Conservation (phyloP, 192 early-diverging fungal genomes). For the Coemansia sp. region DNA sequence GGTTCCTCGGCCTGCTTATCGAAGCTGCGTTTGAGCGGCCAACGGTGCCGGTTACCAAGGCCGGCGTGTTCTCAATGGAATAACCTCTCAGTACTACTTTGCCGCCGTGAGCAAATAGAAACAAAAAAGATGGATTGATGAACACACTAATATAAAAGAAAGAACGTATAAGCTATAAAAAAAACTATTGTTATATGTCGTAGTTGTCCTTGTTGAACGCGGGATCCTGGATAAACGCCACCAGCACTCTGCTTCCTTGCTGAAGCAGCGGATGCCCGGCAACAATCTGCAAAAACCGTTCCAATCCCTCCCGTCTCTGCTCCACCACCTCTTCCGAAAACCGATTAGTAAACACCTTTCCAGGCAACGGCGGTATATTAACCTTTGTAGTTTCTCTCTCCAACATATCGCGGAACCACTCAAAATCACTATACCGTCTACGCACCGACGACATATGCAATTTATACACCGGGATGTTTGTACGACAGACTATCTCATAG, state of each 20-base stretch:
- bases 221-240: slow-evolving; percentile 93
- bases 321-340: slow-evolving; percentile 98
- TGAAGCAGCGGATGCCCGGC: slow-evolving; percentile 96
- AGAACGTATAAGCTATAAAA: background rate
- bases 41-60: background rate
- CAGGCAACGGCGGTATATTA: slow-evolving; percentile 93
- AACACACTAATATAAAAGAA: background rate
- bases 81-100: too few relatives aligned
- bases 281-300: slow-evolving; percentile 95
- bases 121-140: background rate
- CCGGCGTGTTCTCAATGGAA: background rate
- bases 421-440: slow-evolving; percentile 95
- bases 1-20: slow-evolving; percentile 5
- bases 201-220: slow-evolving; percentile 80
- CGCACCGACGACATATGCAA: slow-evolving; percentile 77
- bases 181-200: slow-evolving; percentile 7
- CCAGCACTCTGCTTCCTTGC: slow-evolving; percentile 92
- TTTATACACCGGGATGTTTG: slow-evolving; percentile 97
- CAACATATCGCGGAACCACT: slow-evolving; percentile 95
- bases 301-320: slow-evolving; percentile 80
- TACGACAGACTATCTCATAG: slow-evolving; percentile 94
- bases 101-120: too few relatives aligned
- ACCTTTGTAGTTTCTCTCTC: slow-evolving; percentile 89
- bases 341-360: slow-evolving; percentile 94
- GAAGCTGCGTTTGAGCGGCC: slow-evolving; percentile 4